Evolutionary conservation across 1,284 basidiomycete genomes (phyloP), one percentile per base, ranked within the genome.

Genomic region (Microbotryum saponariae): DNA sequence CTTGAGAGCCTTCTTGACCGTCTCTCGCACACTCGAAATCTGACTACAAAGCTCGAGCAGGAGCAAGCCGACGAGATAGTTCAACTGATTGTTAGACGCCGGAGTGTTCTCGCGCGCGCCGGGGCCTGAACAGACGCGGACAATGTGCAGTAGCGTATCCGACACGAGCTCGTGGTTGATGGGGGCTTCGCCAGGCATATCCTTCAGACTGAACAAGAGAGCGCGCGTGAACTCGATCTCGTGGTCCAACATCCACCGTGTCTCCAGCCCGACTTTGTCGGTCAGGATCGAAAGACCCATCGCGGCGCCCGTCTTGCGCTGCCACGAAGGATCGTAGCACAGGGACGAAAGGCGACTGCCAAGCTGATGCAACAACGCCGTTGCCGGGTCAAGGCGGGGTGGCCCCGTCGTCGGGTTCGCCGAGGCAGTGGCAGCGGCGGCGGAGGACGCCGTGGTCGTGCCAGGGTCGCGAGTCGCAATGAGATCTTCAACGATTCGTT

Each of bases 191-290:
- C 84, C 83, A 0, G 96, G 93, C 74, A 97, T 88, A 74, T 98
- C 94, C 74, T 98, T 97, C 55, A 99, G 80, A 65, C 94, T 88
- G 73, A 93, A 93, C 51, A 98, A 79, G 42, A 99, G 81, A 6
- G 89, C 92, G 51, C 93, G 86, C 56, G 93, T 84, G 66, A 97
- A 85, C 71, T 98, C 94, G 51, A 90, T 82, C 74, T 96, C 89
- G 53, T 91, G 86, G 60, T 96, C 91, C 64, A 83, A 81, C 54
- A 93, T 81, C 89, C 92, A 96, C 68, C 83, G 84, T 25, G 58
- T 60, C 48, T 83, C 78, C 29, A 96, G 77, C 25, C 86, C 82
- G 2, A 86, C 82, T 18, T 85, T 83, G 58, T 79, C 77, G 0
- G 86, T 83, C 76, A 97, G 82, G 60, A 92, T 83, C 69, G 82